Conservation (phyloP, 495 filamentous ascomycete genomes). For the Pyrenula aspistea region DNA sequence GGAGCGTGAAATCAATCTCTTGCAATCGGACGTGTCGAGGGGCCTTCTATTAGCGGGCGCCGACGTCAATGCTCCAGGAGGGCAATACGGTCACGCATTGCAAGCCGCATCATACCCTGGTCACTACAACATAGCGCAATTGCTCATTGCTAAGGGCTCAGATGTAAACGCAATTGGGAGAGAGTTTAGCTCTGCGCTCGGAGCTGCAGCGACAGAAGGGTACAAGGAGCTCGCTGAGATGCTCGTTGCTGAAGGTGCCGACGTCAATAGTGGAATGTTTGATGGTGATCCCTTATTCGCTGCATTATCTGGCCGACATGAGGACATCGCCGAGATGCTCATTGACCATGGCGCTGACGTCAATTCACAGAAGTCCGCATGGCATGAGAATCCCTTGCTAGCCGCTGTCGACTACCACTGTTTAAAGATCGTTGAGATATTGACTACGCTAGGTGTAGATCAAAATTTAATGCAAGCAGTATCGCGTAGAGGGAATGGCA, state of each 20-base stretch:
- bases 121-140: not conserved
- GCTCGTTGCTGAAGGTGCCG: not conserved
- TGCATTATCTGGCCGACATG: not conserved
- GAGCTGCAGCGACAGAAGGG: not conserved
- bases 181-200: not conserved
- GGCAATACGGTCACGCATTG: not conserved
- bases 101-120: not conserved
- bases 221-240: not conserved
- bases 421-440: not conserved
- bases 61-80: not conserved
- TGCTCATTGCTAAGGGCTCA: not conserved
- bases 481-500: too few relatives aligned
- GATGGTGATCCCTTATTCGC: not conserved
- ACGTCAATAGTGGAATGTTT: not conserved
- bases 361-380: not conserved
- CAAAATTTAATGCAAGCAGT: too few relatives aligned
- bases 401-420: not conserved
- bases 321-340: not conserved
- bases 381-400: not conserved
- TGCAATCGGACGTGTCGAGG: too few relatives aligned
- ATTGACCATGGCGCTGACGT: not conserved
- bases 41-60: constrained; percentile 7
- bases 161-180: not conserved
- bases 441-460: not conserved
- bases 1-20: not conserved